Percentiles rank a stretch among this genome's conserved stretches.
Evolutionary conservation across 2,329 filamentous ascomycete species (phyloP).

Genomic region (Colletotrichum spaethianum): DNA sequence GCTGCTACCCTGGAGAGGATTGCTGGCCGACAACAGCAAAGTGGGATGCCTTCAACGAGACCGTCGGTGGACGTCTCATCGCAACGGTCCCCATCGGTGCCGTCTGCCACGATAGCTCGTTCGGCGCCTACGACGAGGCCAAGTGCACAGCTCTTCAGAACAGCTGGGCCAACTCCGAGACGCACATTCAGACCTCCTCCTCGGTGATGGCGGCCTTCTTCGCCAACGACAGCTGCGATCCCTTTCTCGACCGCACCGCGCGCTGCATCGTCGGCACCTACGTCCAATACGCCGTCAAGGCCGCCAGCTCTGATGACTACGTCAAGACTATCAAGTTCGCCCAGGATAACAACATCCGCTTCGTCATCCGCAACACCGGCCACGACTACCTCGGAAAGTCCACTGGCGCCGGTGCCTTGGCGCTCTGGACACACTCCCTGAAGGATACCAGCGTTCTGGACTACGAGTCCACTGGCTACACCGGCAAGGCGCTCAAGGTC

Average conservation of each 20-base stretch:
- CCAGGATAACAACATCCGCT: constrained; percentile 57
- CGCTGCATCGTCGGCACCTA: constrained; percentile 36
- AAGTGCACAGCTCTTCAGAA: constrained; percentile 58
- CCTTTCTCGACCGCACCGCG: constrained; percentile 46
- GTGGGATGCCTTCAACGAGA: constrained; percentile 66
- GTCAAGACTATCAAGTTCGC: constrained; percentile 51
- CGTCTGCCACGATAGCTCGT: constrained; percentile 65
- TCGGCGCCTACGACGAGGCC: constrained; percentile 63
- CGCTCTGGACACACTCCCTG: constrained; percentile 58
- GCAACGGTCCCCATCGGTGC: constrained; percentile 64
- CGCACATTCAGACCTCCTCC: constrained; percentile 59
- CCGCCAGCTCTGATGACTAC: constrained; percentile 33
- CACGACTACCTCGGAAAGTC: constrained; percentile 55
- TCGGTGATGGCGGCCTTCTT: constrained; percentile 56
- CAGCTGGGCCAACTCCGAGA: constrained; percentile 60
- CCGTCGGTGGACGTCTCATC: constrained; percentile 65
- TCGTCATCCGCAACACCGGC: constrained; percentile 54
- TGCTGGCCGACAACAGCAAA: constrained; percentile 64
- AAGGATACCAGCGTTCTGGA: constrained; percentile 52
- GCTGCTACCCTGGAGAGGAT: constrained; percentile 64
- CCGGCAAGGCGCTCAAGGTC: constrained; percentile 62
- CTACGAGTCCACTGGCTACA: constrained; percentile 54
- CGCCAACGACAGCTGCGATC: constrained; percentile 58
- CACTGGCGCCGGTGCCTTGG: constrained; percentile 52
- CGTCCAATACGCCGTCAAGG: constrained; percentile 39